Percentiles rank a stretch among this genome's conserved stretches.
phyloP scores from a whole-genome alignment of 1,284 basidiomycete genomes.

The Anthracocystis walkeri region DNA sequence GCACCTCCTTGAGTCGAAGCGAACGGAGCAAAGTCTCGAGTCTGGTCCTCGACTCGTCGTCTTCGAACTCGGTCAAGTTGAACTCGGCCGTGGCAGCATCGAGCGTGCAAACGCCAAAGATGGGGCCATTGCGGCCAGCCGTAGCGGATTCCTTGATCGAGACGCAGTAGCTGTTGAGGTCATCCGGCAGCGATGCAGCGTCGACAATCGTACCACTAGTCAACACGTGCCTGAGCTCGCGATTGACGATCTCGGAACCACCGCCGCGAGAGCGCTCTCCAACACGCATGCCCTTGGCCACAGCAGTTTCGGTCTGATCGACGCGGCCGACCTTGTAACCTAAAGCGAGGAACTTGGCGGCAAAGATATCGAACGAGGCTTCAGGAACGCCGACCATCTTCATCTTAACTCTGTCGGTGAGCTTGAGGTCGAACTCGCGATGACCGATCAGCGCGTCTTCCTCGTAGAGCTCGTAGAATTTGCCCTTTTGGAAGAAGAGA shows the following conservation, averaged over 20 bases:
- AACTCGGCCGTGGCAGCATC: conserved; percentile 98
- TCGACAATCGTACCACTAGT: conserved; percentile 98
- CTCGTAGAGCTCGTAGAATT: conserved; percentile 70
- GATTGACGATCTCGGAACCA: conserved; percentile 71
- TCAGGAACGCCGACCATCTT: conserved; percentile 95
- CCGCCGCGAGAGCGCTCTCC: conserved; percentile 72
- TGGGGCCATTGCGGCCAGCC: conserved; percentile 43
- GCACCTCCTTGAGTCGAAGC: conserved; percentile 88
- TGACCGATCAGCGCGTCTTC: conserved; percentile 70
- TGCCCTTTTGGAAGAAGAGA: conserved; percentile 95
- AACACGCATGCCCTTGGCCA: conserved; percentile 75
- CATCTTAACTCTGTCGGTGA: conserved; percentile 95
- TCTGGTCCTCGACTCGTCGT: conserved; percentile 90
- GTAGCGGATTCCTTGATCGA: conserved; percentile 77
- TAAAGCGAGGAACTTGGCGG: conserved; percentile 72
- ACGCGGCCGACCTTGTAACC: conserved; percentile 96
- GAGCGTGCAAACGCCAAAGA: conserved; percentile 91
- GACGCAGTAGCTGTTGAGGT: conserved; percentile 94
- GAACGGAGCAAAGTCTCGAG: conserved; percentile 95
- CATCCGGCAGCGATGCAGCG: conserved; percentile 85
- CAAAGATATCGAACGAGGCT: conserved; percentile 80
- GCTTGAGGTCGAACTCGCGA: conserved; percentile 70
- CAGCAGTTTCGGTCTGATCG: conserved; percentile 94
- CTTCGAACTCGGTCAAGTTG: conserved; percentile 87
- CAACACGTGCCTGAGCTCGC: conserved; percentile 94